Evolutionary conservation across 768 basidiomycete genomes (phyloP).

Genomic region (Tremella fuciformis): DNA sequence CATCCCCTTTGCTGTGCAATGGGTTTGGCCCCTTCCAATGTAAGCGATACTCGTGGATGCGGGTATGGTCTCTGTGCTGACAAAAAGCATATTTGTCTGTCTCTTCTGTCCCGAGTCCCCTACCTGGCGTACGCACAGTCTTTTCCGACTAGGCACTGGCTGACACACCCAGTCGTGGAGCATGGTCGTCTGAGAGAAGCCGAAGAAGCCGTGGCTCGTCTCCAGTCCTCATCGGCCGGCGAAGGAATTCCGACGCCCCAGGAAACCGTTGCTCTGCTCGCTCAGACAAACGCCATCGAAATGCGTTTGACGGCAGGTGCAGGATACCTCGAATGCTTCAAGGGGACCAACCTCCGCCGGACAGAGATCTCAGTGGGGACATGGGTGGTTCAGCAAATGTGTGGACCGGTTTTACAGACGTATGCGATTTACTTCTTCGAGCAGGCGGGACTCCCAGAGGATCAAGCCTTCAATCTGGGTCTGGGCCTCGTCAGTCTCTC

Average conservation of each 20-base stretch:
- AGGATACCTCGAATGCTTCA: conserved; percentile 34
- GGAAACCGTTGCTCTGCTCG: conserved; percentile 33
- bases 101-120: conserved; percentile 33
- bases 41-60: not conserved
- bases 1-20: conserved; percentile 17
- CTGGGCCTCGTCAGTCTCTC: conserved; percentile 18
- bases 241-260: no score
- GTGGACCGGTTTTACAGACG: conserved; percentile 37
- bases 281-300: conserved; percentile 53
- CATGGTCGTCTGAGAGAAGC: no score
- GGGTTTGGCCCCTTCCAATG: conserved; percentile 23
- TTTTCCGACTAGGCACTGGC: no score
- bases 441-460: conserved; percentile 45
- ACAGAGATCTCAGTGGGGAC: conserved; percentile 51
- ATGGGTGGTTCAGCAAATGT: conserved; percentile 42
- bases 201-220: no score
- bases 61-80: no score
- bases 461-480: no score
- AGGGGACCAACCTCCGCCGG: conserved; percentile 31
- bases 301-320: conserved; percentile 45
- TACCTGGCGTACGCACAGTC: conserved; percentile 40
- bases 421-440: conserved; percentile 42
- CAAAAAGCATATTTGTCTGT: no score
- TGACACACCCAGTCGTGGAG: no score
- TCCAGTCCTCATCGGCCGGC: not conserved